A percentile compares a stretch with the other conserved stretches of the same genome.
Conservation (phyloP, 2,329 filamentous ascomycete genomes). For the Aspergillus pseudoviridinutans region DNA sequence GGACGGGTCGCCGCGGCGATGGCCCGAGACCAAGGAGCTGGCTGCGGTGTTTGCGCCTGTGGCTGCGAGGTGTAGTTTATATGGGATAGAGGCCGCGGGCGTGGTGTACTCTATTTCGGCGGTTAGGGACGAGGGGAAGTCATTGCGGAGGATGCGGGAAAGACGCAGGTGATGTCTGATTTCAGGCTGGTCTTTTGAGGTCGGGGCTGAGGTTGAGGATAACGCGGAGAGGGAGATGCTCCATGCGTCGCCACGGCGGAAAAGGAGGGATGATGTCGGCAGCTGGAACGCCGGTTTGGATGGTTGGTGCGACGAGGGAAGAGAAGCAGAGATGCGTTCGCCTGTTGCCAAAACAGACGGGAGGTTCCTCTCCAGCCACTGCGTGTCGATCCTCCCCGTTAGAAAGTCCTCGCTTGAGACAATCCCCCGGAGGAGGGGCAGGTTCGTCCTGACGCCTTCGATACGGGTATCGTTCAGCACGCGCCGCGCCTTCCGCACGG, state of each 20-base stretch:
- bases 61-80: slow-evolving; percentile 43
- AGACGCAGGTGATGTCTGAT: slow-evolving; percentile 51
- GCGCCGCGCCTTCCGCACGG: slow-evolving; percentile 51
- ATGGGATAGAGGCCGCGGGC: slow-evolving; percentile 36
- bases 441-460: slow-evolving; percentile 56
- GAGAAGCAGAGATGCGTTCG: slow-evolving; percentile 21
- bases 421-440: slow-evolving; percentile 53
- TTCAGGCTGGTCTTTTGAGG: slow-evolving; percentile 13
- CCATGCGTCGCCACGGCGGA: slow-evolving; percentile 59
- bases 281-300: not conserved
- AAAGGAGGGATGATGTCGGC: slow-evolving; percentile 35
- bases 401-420: slow-evolving; percentile 50
- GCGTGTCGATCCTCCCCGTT: slow-evolving; percentile 48
- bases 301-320: slow-evolving; percentile 11
- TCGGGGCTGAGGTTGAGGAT: not conserved
- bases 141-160: slow-evolving; percentile 53
- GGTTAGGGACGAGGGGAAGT: slow-evolving; percentile 54
- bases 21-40: slow-evolving; percentile 28
- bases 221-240: slow-evolving; percentile 46
- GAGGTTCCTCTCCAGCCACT: slow-evolving; percentile 55
- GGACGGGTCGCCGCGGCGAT: slow-evolving; percentile 47
- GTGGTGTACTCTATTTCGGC: slow-evolving; percentile 52
- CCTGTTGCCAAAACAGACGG: slow-evolving; percentile 35
- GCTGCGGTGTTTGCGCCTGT: slow-evolving; percentile 46
- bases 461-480: slow-evolving; percentile 55